Conservation (phyloP, 2,329 filamentous ascomycete species). For the Sphaceloma murrayae region DNA sequence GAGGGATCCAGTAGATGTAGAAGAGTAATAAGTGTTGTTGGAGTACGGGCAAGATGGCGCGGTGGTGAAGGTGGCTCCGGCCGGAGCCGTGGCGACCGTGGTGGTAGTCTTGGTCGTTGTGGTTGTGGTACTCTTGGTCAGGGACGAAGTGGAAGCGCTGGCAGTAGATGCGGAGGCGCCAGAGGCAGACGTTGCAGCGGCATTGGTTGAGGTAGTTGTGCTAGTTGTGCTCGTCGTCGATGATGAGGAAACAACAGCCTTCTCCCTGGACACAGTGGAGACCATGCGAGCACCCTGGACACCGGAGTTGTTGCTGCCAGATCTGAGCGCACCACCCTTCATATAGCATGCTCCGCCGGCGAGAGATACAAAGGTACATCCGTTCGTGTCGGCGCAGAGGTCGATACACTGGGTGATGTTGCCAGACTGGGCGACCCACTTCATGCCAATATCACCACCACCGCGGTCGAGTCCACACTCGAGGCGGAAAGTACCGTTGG, state of each 20-base stretch:
- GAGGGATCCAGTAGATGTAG: slow-evolving; percentile 13
- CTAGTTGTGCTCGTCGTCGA: slow-evolving; percentile 17
- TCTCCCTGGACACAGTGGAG: not conserved
- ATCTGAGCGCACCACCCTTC: slow-evolving; percentile 21
- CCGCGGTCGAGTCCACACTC: slow-evolving; percentile 18
- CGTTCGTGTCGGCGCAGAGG: slow-evolving; percentile 21
- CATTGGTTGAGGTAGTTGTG: slow-evolving; percentile 10
- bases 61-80: slow-evolving; percentile 13
- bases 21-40: slow-evolving; percentile 20
- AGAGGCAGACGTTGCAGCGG: too few species aligned
- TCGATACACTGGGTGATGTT: slow-evolving; percentile 19
- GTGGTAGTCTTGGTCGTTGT: slow-evolving; percentile 5
- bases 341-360: slow-evolving; percentile 26
- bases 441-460: slow-evolving; percentile 16
- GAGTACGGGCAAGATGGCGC: slow-evolving; percentile 20
- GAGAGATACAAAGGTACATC: slow-evolving; percentile 23
- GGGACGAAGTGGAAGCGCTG: not conserved
- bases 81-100: not conserved
- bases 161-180: slow-evolving; percentile 9
- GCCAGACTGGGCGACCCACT: slow-evolving; percentile 7
- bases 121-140: slow-evolving; percentile 12
- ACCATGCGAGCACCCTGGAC: slow-evolving; percentile 20
- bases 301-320: slow-evolving; percentile 15
- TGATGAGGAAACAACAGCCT: not conserved
- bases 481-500: slow-evolving; percentile 25